Evolutionary conservation across 1,139 yeast species (phyloP), one percentile per base, ranked within the genome.

Genomic region (Ashbya aceris): DNA sequence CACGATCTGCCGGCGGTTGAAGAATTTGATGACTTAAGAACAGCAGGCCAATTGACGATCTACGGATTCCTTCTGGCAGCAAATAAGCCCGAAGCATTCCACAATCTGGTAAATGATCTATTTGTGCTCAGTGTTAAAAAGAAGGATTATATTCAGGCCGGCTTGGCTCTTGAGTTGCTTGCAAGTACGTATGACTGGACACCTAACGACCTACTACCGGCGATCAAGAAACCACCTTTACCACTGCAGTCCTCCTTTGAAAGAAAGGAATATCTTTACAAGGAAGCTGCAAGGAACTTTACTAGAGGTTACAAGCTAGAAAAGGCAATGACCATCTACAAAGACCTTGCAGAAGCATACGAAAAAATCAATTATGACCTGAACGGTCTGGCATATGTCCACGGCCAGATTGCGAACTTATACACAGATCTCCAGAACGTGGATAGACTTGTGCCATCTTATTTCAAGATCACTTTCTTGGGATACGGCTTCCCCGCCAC

Each of bases 401-500:
- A 84, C 56, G 71, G 73, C 39, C 77, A 80, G 50, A 69, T 86
- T 53, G 77, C 89, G 17, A 74, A 76, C 52, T 66, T 85, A 30
- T 86, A 83, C 62, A 68, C 72, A 38, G 80, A 76, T 43, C 69
- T 86, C 50, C 89, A 83, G 56, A 70, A 76, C 20, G 73, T 81
- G 9, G 95, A 83, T 56, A 75, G 89, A 55, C 67, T 79, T 38
- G 76, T 81, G 30, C 86, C 95, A 27, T 78, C 89, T 9, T 86
- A 76, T 62, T 86, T 84, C 68, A 74, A 83, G 55, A 87, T 86
- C 44, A 74, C 84, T 17, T 84, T 82, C 54, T 74, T 84, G 60
- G 96, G 96, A 12, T 76, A 74, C 41, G 95, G 95, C 3, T 86
- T 86, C 71, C 95, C 95, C 9, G 69, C 69, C 31, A 75, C 87